A percentile compares a stretch with the other conserved stretches of the same genome.
Conservation (phyloP, 495 filamentous ascomycete species). For the Penicillium simplicissimum region DNA sequence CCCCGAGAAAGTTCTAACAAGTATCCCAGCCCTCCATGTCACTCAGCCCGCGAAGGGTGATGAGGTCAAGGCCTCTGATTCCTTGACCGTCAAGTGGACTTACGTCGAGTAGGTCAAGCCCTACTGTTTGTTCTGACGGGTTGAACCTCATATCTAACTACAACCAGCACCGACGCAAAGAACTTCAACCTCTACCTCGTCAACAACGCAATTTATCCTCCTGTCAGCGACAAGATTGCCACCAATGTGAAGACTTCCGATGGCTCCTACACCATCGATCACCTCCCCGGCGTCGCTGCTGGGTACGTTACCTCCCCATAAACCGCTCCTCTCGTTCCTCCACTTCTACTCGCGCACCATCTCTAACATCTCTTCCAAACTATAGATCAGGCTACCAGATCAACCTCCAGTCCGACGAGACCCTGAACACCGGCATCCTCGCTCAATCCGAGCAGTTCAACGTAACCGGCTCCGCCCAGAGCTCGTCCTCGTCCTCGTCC, state of each 20-base stretch:
- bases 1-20: slow-evolving; percentile 1
- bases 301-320: slow-evolving; percentile 27
- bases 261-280: slow-evolving; percentile 34
- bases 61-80: slow-evolving; percentile 29
- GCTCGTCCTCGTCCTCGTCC: slow-evolving; percentile 13
- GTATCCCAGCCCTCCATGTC: slow-evolving; percentile 31
- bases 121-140: too few species aligned
- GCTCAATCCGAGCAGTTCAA: slow-evolving; percentile 45
- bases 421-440: slow-evolving; percentile 41
- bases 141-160: too few species aligned
- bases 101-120: slow-evolving; percentile 40
- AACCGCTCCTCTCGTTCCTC: not conserved
- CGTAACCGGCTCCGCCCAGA: slow-evolving; percentile 25
- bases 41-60: slow-evolving; percentile 36
- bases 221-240: slow-evolving; percentile 47
- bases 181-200: slow-evolving; percentile 40
- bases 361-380: slow-evolving; percentile 4
- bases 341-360: not conserved
- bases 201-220: slow-evolving; percentile 42
- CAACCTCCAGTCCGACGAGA: slow-evolving; percentile 35
- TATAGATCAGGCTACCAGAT: slow-evolving; percentile 42
- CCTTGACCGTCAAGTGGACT: slow-evolving; percentile 40
- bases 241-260: slow-evolving; percentile 38
- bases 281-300: slow-evolving; percentile 23
- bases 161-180: slow-evolving; percentile 34